Evolutionary conservation across 1,139 yeast species (phyloP), one percentile per base, ranked within the genome.

Genomic region (Candida frijolesensis): DNA sequence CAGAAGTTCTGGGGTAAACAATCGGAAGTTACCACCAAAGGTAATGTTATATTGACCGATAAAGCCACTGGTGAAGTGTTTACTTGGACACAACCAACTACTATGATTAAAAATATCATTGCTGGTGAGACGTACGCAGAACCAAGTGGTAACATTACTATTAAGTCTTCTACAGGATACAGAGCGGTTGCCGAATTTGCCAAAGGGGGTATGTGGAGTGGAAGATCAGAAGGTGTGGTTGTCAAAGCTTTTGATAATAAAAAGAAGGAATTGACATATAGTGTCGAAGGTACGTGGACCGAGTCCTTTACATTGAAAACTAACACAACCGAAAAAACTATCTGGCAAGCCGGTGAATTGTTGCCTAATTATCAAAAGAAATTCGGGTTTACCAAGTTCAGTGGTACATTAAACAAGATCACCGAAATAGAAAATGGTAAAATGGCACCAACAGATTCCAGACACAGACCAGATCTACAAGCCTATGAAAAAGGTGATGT

Each of bases 1-100:
- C 97, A 92, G 61, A 91, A 90, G 65, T 90, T 89, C 61, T 94
- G 97, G 96, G 98, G 98, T 48, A 94, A 94, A 68, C 86, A 91
- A 41, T 83, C 90, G 12, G 98, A 94, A 66, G 74, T 94, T 52
- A 80, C 81, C 45, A 89, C 90, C 55, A 83, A 80, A 48, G 99
- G 99, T 39, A 71, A 71, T 12, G 72, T 86, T 5, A 78, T 78
- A 45, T 72, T 91, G 46, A 74, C 77, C 1, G 73, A 85, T 44
- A 82, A 79, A 61, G 53, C 69, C 9, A 78, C 88, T 0, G 92
- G 92, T 4, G 96, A 89, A 60, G 76, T 78, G 4, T 89, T 84
- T 62, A 81, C 83, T 53, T 94, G 96, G 94, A 66, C 73, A 16
- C 94, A 87, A 58, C 97, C 99, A 9, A 83, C 89, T 1, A 84